Percentiles rank a stretch among this genome's conserved stretches.
phyloP scores from a whole-genome alignment of 1,284 basidiomycete species.

The Microbotryum saponariae region DNA sequence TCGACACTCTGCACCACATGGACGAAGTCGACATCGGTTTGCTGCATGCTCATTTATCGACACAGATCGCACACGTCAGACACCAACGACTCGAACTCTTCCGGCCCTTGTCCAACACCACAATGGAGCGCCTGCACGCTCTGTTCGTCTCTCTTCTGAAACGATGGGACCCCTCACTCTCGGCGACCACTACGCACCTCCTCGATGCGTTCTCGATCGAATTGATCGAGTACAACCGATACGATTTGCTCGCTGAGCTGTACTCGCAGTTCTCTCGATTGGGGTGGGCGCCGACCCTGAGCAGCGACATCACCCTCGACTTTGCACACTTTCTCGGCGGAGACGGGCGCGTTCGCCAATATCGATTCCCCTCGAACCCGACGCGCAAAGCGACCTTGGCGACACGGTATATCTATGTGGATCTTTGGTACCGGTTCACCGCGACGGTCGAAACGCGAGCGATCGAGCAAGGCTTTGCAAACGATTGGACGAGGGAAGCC shows the following conservation, averaged over 20 bases:
- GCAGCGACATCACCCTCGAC: no score
- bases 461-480: no score
- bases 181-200: not conserved
- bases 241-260: slow-evolving; percentile 11
- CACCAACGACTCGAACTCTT: no score
- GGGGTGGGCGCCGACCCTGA: not conserved
- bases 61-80: no score
- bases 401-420: slow-evolving; percentile 6
- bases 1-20: no score
- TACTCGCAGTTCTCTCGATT: not conserved
- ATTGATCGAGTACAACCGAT: slow-evolving; percentile 1
- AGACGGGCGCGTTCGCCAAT: not conserved
- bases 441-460: not conserved
- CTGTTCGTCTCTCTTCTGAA: no score
- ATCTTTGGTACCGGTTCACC: slow-evolving; percentile 10
- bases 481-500: no score
- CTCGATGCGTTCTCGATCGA: slow-evolving; percentile 6
- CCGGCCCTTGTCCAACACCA: no score
- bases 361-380: not conserved
- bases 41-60: no score
- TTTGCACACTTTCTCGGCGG: not conserved
- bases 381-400: slow-evolving; percentile 54
- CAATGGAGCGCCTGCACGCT: no score
- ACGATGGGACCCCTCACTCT: no score
- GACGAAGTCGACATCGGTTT: no score